Base-by-base conservation (phyloP, 805 yeast genomes). In the Saccharomycopsis fibuligera region DNA sequence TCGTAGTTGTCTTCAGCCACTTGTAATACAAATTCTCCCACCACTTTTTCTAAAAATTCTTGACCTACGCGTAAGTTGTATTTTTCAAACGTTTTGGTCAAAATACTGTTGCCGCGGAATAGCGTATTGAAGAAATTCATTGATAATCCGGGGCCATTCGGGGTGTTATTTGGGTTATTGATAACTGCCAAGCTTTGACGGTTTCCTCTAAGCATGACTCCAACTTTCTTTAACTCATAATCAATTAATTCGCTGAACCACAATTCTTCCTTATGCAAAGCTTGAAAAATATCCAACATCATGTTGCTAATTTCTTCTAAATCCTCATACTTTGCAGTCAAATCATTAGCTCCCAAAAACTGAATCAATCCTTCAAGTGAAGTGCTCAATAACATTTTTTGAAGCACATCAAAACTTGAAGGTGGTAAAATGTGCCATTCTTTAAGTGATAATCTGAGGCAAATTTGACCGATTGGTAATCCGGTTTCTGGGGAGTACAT, bases 71-170 rank as follows among this genome's bases (percentile, higher is more conserved):
- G 68, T 36, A 83, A 72, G 60, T 85, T 81, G 60, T 80, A 88
- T 51, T 76, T 72, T 58, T 91, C 99, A 47, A 90, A 62, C 0
- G 96, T 74, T 60, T 86, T 86, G 0, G 96, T 82, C 52, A 93
- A 70, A 3, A 91, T 72, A 1, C 96, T 81, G 49, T 87, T 85
- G 0, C 96, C 96, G 56, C 99, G 72, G 59, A 91, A 91, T 14
- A 87, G 61, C 0, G 86, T 74, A 54, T 77, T 81, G 54, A 76
- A 74, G 3, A 79, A 63, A 54, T 76, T 75, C 43, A 61, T 65
- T 38, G 69, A 47, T 36, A 45, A 33, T 17, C 40, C 44, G 12
- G 36, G 19, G 2, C 38, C 22, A 3, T 25, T 30, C 10, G 35
- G 29, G 19, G 5, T 29, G 17, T 6, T 14, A 19, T 19, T 41